phyloP scores from a whole-genome alignment of 345 rosid species.

The Salix caprea region DNA sequence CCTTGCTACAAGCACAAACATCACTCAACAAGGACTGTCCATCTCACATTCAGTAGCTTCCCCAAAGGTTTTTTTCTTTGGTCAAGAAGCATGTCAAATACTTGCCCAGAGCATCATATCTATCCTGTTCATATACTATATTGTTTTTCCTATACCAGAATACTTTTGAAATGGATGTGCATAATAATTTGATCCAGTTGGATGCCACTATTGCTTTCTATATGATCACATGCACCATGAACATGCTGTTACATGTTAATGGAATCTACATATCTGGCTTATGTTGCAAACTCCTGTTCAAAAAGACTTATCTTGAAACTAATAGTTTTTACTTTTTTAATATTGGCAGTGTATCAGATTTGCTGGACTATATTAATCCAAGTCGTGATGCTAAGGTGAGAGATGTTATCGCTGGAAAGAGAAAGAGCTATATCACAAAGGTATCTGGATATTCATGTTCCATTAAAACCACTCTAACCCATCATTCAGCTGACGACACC shows the following conservation, averaged over 20 bases:
- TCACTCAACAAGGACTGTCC: not conserved
- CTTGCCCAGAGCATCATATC: not conserved
- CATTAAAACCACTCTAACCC: not conserved
- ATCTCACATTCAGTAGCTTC: not conserved
- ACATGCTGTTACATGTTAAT: not conserved
- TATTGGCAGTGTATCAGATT: conserved; percentile 82
- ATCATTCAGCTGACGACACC: not conserved
- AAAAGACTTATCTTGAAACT: conserved; percentile 6
- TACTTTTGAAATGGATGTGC: not conserved
- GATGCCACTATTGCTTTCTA: not conserved
- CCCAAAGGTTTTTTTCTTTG: not conserved
- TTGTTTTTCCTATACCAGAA: not conserved
- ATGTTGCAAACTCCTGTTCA: conserved; percentile 1
- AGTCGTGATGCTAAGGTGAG: conserved; percentile 72
- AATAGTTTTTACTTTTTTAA: conserved; percentile 15
- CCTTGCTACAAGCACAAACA: not conserved
- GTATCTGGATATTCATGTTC: conserved; percentile 30
- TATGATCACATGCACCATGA: not conserved
- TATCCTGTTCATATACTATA: not conserved
- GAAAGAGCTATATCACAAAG: conserved; percentile 65
- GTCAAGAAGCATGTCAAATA: too few relatives aligned
- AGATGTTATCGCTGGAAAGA: conserved; percentile 54
- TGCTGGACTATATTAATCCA: conserved; percentile 93
- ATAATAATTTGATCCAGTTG: not conserved
- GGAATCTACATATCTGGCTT: conserved; percentile 4